Evolutionary conservation across 106 monocot genomes (phyloP).

Genomic region (Dioscorea zingiberensis): DNA sequence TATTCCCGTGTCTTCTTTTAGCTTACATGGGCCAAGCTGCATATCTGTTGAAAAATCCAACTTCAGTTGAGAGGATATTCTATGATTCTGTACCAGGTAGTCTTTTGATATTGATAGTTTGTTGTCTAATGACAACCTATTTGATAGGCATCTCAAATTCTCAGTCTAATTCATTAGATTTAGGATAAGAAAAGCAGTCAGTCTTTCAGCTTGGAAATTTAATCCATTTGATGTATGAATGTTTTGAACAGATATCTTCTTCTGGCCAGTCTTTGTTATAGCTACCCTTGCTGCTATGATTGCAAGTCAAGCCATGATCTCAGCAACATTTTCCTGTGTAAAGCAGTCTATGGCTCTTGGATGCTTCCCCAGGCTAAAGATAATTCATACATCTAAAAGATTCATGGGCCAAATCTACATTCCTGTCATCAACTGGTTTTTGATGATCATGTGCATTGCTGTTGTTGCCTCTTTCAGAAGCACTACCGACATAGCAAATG

Average conservation of each 20-base stretch:
- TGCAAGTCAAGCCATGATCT: constrained; percentile 96
- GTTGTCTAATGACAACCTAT: too few species aligned
- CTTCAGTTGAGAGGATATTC: constrained; percentile 59
- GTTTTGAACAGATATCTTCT: constrained; percentile 38
- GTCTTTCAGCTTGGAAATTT: not conserved
- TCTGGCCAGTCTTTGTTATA: constrained; percentile 90
- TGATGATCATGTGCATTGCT: constrained; percentile 88
- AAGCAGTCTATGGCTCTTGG: constrained; percentile 94
- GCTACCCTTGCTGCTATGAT: constrained; percentile 94
- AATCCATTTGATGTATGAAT: not conserved
- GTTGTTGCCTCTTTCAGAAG: constrained; percentile 79
- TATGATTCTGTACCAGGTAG: constrained; percentile 93
- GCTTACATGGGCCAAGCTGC: constrained; percentile 93
- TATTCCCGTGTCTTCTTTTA: constrained; percentile 81
- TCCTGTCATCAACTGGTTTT: constrained; percentile 83
- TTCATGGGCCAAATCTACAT: constrained; percentile 93
- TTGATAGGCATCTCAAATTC: too few species aligned
- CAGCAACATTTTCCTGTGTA: constrained; percentile 93
- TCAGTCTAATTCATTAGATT: too few species aligned
- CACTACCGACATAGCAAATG: constrained; percentile 91
- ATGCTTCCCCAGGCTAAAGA: constrained; percentile 86
- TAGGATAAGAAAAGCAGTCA: not conserved
- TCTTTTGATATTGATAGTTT: not conserved
- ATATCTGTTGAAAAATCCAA: constrained; percentile 62
- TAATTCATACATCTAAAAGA: constrained; percentile 73